A percentile compares a stretch with the other conserved stretches of the same genome.
These are phyloP conservation scores for Suaeda aralocaspica DNA, from an alignment of 148 eudicot genomes.

Conservation along the genomic window DNA sequence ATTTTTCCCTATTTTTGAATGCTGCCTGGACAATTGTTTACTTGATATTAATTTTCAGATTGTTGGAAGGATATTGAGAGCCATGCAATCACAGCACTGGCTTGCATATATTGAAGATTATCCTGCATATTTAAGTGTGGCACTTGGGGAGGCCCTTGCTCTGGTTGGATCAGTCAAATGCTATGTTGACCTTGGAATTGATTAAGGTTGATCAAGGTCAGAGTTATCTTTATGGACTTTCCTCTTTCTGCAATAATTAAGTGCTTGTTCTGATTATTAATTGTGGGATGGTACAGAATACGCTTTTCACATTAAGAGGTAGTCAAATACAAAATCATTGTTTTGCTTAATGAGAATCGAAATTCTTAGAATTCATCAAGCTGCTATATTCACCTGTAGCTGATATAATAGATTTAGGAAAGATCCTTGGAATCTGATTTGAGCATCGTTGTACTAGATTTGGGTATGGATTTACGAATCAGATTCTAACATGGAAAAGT, in stretches of 20 bases:
- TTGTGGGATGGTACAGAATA: no score
- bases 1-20: no score
- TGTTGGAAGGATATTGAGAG: conserved; percentile 65
- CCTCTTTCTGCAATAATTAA: neutral
- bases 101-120: conserved; percentile 49
- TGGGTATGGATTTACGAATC: no score
- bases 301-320: no score
- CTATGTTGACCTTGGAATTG: conserved; percentile 21
- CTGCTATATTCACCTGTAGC: no score
- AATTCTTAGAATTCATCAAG: no score
- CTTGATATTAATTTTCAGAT: conserved; percentile 36
- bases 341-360: no score
- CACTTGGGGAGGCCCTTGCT: conserved; percentile 59
- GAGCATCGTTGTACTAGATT: no score
- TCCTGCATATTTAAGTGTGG: conserved; percentile 58
- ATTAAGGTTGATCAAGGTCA: neutral
- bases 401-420: no score
- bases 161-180: conserved; percentile 68
- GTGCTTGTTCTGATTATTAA: neutral
- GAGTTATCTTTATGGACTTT: neutral
- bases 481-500: no score
- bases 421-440: no score
- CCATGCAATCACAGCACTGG: conserved; percentile 53
- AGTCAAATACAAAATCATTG: no score
- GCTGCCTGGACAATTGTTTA: neutral